Conservation (phyloP, 768 basidiomycete genomes). For the Pisolithus marmoratus region DNA sequence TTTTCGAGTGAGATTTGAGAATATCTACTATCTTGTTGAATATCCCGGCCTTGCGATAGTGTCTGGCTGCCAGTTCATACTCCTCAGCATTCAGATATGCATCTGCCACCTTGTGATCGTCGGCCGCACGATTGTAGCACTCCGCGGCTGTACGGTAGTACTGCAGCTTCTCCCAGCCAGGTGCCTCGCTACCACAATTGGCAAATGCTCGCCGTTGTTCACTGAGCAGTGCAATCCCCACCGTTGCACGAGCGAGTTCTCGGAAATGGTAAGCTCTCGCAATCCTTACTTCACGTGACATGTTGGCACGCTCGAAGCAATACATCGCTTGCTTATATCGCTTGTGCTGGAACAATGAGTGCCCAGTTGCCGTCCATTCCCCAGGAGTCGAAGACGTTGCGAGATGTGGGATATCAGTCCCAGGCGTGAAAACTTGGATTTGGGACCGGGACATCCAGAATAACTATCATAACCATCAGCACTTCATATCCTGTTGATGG, state of each 20-base stretch:
- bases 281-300: conserved; percentile 37
- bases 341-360: conserved; percentile 32
- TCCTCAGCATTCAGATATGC: conserved; percentile 38
- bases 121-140: conserved; percentile 38
- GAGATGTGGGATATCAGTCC: conserved; percentile 44
- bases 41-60: conserved; percentile 40
- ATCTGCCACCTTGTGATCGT: conserved; percentile 39
- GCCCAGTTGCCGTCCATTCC: conserved; percentile 43
- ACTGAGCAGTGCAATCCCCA: conserved; percentile 19
- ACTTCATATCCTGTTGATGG: too few relatives aligned
- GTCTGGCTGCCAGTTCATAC: conserved; percentile 38
- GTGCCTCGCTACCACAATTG: conserved; percentile 28
- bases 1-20: conserved; percentile 28
- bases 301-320: conserved; percentile 45
- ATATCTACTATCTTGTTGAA: conserved; percentile 52
- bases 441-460: conserved; percentile 45
- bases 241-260: conserved; percentile 38
- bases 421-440: conserved; percentile 44
- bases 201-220: conserved; percentile 34
- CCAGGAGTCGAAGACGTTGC: conserved; percentile 45
- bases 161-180: conserved; percentile 21
- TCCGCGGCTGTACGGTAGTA: conserved; percentile 43
- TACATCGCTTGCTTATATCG: conserved; percentile 48
- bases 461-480: conserved; percentile 28
- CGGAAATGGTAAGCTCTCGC: conserved; percentile 51